Evolutionary conservation across 495 filamentous ascomycete species (phyloP).

Genomic region (Terfezia boudieri): DNA sequence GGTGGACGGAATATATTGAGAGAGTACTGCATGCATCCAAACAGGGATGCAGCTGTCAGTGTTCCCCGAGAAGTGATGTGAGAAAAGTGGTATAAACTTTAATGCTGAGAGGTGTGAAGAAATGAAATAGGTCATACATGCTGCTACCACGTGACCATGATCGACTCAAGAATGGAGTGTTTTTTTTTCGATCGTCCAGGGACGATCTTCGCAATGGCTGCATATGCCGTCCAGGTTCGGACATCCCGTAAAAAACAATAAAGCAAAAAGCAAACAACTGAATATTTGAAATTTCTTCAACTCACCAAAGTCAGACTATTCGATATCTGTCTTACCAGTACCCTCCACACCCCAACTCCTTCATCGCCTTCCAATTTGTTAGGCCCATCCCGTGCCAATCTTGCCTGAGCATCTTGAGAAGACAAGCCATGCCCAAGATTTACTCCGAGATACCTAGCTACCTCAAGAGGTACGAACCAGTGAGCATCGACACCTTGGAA

Average conservation of each 20-base stretch:
- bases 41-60: too few species aligned
- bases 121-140: too few species aligned
- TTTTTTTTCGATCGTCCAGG: too few species aligned
- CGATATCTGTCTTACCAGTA: conserved; percentile 33
- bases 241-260: background rate
- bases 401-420: conserved; percentile 11
- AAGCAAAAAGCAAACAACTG: background rate
- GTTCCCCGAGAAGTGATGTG: too few species aligned
- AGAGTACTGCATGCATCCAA: background rate
- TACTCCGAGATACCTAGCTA: conserved; percentile 12
- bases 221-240: too few species aligned
- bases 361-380: conserved; percentile 31
- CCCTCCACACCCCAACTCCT: conserved; percentile 31
- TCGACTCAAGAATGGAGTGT: too few species aligned
- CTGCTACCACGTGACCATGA: too few species aligned
- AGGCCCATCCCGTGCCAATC: conserved; percentile 25
- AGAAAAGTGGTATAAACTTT: too few species aligned
- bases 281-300: background rate
- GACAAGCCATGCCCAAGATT: conserved; percentile 10
- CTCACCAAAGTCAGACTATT: conserved; percentile 26
- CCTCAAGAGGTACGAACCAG: background rate
- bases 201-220: too few species aligned
- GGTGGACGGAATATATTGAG: too few species aligned
- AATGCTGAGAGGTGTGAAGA: too few species aligned
- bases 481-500: background rate